Base-by-base conservation (phyloP, 2,329 filamentous ascomycete genomes). In the Venturia oleaginea region DNA sequence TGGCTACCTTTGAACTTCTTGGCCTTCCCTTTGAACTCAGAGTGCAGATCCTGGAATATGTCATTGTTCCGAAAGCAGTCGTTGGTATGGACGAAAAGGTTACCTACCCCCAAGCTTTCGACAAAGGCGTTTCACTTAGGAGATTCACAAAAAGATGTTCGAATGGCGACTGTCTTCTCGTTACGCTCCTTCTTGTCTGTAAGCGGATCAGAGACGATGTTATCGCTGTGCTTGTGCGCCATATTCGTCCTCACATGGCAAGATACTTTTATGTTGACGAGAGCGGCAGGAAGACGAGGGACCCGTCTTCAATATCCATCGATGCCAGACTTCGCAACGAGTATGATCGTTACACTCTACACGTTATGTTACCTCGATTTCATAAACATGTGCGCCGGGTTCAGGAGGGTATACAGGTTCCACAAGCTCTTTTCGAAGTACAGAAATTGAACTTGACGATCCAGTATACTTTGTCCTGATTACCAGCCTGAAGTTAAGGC, bases 101-200 rank as follows among this genome's bases (percentile, higher is more conserved):
- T 68, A 90, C 86, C 71, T 99, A 97, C 79, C 80, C 86, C 73
- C 89, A 91, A 27, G 88, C 87, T 62, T 78, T 90, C 54, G 90
- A 89, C 72, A 88, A 89, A 70, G 81, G 87, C 69, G 90, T 96
- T 22, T 46, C 19, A 3, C 17, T 46, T 19, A 46, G 42, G 4
- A 8, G 4, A 46, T 17, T 46, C 19, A 7, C 8, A 17, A 46
- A 46, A 46, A 22, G 5, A 22, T 46, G 42, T 22, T 46, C 42
- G 42, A 46, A 22, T 22, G 42, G 42, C 42, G 3, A n/a, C 42
- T 46, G 42, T 46, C 42, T 46, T n/a, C 42, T 22, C 17, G 5
- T 17, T 7, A 46, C 4, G 42, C 15, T 22, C 10, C 42, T n/a
- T 4, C 42, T 46, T 22, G 42, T 46, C 17, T 46, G 42, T 5